phyloP scores from a whole-genome alignment of 192 early-diverging fungal genomes.

The Coemansia sp. region DNA sequence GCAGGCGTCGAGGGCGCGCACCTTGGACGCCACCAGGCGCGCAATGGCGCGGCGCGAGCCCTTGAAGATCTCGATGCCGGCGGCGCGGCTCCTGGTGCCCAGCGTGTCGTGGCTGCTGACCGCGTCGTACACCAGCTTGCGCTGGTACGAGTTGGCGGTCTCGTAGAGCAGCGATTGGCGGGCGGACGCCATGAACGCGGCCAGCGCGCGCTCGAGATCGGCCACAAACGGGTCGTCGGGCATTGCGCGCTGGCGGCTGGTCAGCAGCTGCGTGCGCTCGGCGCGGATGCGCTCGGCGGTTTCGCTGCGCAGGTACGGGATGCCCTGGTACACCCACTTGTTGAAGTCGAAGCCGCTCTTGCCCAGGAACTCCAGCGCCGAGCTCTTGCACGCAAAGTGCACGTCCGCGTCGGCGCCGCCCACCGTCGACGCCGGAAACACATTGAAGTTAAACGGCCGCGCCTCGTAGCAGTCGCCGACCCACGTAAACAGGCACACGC shows the following conservation, averaged over 20 bases:
- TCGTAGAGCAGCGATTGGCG: conserved; percentile 12
- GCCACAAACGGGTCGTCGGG: conserved; percentile 25
- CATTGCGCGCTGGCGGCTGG: conserved; percentile 11
- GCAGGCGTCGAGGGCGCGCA: conserved; percentile 33
- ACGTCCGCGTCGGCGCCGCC: conserved; percentile 18
- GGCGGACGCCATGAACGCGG: conserved; percentile 11
- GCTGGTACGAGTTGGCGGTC: conserved; percentile 60
- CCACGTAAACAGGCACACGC: conserved; percentile 80
- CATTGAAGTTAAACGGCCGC: conserved; percentile 82
- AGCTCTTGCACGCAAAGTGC: conserved; percentile 51
- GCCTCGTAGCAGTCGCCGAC: conserved; percentile 62
- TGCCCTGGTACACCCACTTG: conserved; percentile 76
- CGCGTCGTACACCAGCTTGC: conserved; percentile 76
- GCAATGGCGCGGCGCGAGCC: conserved; percentile 40
- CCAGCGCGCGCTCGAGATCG: conserved; percentile 17
- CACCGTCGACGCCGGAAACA: conserved; percentile 62
- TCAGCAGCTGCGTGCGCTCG: conserved; percentile 20
- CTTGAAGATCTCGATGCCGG: conserved; percentile 42
- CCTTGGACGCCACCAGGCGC: conserved; percentile 11
- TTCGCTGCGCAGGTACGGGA: conserved; percentile 57
- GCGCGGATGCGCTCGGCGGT: conserved; percentile 14
- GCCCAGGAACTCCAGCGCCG: conserved; percentile 69
- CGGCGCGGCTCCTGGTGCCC: conserved; percentile 29
- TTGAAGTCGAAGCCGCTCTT: conserved; percentile 86
- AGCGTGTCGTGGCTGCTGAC: conserved; percentile 50